Base-by-base conservation (phyloP, 148 eudicot genomes). In the Hydrangea macrophylla region DNA sequence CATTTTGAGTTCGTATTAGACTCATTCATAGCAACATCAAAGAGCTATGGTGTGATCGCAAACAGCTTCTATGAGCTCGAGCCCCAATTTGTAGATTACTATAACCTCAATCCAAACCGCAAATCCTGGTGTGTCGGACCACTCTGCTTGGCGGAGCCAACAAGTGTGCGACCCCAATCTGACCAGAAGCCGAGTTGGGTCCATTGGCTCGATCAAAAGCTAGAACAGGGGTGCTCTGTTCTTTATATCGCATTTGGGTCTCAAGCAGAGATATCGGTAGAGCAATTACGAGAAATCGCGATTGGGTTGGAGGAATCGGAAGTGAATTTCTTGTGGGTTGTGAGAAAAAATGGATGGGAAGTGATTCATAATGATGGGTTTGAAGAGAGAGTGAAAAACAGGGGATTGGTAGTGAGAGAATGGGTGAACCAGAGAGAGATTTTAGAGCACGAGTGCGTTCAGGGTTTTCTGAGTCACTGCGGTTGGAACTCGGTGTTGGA, bases 401-500 rank as follows among this genome's bases (percentile, higher is more conserved):
- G 60, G 42, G 86, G 86, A 24, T 22, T 82, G 24, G 65, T 82
- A 27, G 76, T 79, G 37, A 75, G 48, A 64, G 80, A 65, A n/a
- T 82, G 86, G 83, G 71, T 82, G 0, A 62, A 70, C 24, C 86
- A 82, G 60, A 73, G 76, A 27, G 70, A 18, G 27, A 51, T 79
- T 9, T 64, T 82, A 0, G 58, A 35, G 13, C 86, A 82, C 58
- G 64, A 73, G 50, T 56, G 61, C n/a, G 68, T 73, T 2, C 62
- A 63, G 25, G 83, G 86, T 2, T 76, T 73, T 67, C 11, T 82
- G 39, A 79, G 76, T 67, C 86, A 83, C 24, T 79, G 81, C 58
- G 83, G 86, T 2, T 73, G 86, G 86, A 83, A 83, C 74, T 83
- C 83, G 23, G 62, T 65, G 6, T 31, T 62, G 6, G 86, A 82